phyloP scores from a whole-genome alignment of 257 asterid species.

The Solanum paucissectum region DNA sequence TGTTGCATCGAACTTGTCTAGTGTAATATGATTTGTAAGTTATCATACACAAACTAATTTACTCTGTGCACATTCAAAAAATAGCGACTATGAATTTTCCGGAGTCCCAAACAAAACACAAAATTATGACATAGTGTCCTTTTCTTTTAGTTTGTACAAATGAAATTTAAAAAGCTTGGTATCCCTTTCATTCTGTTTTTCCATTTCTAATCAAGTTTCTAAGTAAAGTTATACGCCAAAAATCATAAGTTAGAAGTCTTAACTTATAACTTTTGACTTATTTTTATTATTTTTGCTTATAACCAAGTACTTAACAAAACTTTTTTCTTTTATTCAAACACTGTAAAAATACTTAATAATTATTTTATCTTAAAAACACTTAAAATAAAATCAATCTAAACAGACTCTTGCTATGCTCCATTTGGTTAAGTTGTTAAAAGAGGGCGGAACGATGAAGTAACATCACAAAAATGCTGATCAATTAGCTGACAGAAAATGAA shows the following conservation, averaged over 20 bases:
- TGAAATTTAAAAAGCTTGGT: background rate
- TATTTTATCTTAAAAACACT: too few species aligned
- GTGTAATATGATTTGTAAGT: background rate
- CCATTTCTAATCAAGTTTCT: background rate
- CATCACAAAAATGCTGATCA: background rate
- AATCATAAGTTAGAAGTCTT: too few species aligned
- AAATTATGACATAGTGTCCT: background rate
- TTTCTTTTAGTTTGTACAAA: background rate
- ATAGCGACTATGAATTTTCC: fast-evolving
- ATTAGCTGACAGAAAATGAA: background rate
- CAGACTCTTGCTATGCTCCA: background rate
- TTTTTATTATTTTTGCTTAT: too few species aligned
- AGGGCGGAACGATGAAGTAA: background rate
- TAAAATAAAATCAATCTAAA: background rate
- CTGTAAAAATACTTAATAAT: too few species aligned
- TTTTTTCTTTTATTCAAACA: too few species aligned
- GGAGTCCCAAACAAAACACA: background rate
- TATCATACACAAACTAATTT: background rate
- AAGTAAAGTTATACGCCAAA: background rate
- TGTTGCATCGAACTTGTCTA: too few species aligned
- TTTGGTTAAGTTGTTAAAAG: background rate
- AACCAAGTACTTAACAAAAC: background rate
- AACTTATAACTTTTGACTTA: too few species aligned
- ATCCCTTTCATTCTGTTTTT: background rate
- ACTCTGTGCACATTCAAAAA: background rate